Evolutionary conservation across 371 early-diverging fungal genomes (phyloP), one percentile per base, ranked within the genome.

Genomic region (Circinella minor): DNA sequence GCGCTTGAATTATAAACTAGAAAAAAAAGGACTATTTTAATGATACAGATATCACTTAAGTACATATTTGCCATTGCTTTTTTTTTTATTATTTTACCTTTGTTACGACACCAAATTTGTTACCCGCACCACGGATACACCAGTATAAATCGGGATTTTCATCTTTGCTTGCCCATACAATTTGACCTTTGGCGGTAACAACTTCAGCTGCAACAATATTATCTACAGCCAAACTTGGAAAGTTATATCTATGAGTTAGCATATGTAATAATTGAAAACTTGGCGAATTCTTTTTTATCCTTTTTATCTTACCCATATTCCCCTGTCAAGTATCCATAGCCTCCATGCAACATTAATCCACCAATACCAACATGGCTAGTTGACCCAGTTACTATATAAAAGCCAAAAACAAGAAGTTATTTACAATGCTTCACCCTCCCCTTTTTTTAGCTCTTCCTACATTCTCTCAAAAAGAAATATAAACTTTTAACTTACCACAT

Each of bases 61-160:
- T 43, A 43, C 43, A 43, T 43, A 43, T 11, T 43, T 43, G 0
- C 7, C 15, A 5, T 51, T 51, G 1, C 3, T 51, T 8, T n/a
- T 51, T 51, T 15, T 4, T n/a, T 51, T n/a, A n/a, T n/a, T n/a
- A n/a, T n/a, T n/a, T n/a, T 67, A 76, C 76, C 68, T 77, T 77
- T 17, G 84, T 85, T 17, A 88, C 86, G 9, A 88, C 80, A n/a
- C 87, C 91, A 71, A 74, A 88, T 4, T 87, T 86, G 34, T 81
- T 81, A 11, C 89, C 89, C 7, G 87, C 89, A 37, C 89, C 91
- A 37, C 91, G 83, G n/a, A 89, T 70, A 3, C 86, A 87, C 76
- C 81, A 89, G 71, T 85, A 90, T 13, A 90, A 71, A 55, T 90
- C 89, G 3, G 70, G 9, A 67, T 90, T 81, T 37, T 72, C 36